phyloP scores from a whole-genome alignment of 805 yeast genomes.

The Ogataea henricii region DNA sequence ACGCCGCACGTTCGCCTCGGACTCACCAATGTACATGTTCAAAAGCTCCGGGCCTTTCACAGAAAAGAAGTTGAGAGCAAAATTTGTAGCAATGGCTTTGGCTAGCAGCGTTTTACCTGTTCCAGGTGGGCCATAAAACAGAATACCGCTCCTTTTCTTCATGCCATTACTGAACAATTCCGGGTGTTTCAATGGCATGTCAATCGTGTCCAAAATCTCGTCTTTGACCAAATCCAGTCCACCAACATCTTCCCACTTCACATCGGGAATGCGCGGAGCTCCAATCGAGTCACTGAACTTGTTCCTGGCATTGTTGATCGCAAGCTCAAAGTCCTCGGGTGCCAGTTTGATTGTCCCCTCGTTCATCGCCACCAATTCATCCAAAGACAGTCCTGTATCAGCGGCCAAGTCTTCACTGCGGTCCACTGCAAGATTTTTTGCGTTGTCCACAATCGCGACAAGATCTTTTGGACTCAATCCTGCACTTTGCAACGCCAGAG shows the following conservation, averaged over 20 bases:
- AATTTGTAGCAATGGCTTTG: conserved; percentile 95
- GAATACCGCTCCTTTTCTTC: conserved; percentile 90
- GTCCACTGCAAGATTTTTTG: conserved; percentile 58
- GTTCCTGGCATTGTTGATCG: conserved; percentile 79
- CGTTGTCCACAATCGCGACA: conserved; percentile 63
- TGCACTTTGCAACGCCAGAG: conserved; percentile 83
- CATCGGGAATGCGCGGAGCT: conserved; percentile 94
- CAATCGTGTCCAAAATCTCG: conserved; percentile 93
- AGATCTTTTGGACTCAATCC: conserved; percentile 89
- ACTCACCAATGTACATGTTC: conserved; percentile 98
- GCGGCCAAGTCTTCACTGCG: conserved; percentile 43
- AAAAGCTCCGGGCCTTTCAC: conserved; percentile 96
- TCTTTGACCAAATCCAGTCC: conserved; percentile 89
- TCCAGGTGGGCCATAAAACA: conserved; percentile 98
- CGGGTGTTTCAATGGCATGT: conserved; percentile 92
- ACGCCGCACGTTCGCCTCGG: conserved; percentile 93
- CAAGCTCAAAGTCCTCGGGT: conserved; percentile 63
- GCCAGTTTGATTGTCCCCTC: conserved; percentile 56
- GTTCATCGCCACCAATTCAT: conserved; percentile 45
- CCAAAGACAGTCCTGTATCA: conserved; percentile 24
- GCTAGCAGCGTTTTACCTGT: conserved; percentile 96
- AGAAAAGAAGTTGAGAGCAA: conserved; percentile 90
- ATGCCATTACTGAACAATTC: conserved; percentile 85
- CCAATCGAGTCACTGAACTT: conserved; percentile 94
- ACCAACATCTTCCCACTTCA: conserved; percentile 96